Evolutionary conservation across 2,329 filamentous ascomycete species (phyloP).

Genomic region (Diaporthe velutina): DNA sequence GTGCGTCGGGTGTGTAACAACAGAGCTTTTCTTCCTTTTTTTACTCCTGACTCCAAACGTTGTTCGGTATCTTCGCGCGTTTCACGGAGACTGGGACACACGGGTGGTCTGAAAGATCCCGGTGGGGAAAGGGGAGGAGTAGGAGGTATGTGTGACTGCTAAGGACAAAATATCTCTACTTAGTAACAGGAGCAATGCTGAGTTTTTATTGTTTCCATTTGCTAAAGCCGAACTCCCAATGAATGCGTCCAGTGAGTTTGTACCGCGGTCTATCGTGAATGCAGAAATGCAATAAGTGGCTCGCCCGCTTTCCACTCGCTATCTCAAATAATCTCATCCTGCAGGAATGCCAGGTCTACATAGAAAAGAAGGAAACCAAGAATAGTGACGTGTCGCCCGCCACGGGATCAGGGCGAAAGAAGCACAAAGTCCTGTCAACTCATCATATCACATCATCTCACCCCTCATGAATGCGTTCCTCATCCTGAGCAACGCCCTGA

Average conservation of each 20-base stretch:
- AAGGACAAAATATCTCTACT: slow-evolving; percentile 21
- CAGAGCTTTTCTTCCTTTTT: slow-evolving; percentile 27
- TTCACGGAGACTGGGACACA: slow-evolving; percentile 1
- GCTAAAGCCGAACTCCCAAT: not conserved
- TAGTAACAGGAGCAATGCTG: slow-evolving; percentile 37
- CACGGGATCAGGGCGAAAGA: not conserved
- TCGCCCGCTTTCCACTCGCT: not conserved
- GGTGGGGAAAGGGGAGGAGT: not conserved
- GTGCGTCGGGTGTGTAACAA: slow-evolving; percentile 34
- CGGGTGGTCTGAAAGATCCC: slow-evolving; percentile 12
- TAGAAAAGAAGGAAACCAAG: not conserved
- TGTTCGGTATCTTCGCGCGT: slow-evolving; percentile 23
- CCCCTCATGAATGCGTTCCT: slow-evolving; percentile 37
- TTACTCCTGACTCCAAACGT: slow-evolving; percentile 20
- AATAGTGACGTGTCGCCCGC: not conserved
- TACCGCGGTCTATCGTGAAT: not conserved
- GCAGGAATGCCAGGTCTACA: not conserved
- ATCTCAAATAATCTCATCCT: not conserved
- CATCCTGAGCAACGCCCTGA: slow-evolving; percentile 28
- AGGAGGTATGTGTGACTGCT: slow-evolving; percentile 21
- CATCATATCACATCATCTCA: not conserved
- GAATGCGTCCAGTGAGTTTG: not conserved
- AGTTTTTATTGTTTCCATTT: slow-evolving; percentile 23
- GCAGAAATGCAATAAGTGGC: not conserved
- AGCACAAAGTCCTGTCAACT: too few relatives aligned